A percentile compares a stretch with the other conserved stretches of the same genome.
Conservation (phyloP, 2,329 filamentous ascomycete species). For the Nemania serpens region DNA sequence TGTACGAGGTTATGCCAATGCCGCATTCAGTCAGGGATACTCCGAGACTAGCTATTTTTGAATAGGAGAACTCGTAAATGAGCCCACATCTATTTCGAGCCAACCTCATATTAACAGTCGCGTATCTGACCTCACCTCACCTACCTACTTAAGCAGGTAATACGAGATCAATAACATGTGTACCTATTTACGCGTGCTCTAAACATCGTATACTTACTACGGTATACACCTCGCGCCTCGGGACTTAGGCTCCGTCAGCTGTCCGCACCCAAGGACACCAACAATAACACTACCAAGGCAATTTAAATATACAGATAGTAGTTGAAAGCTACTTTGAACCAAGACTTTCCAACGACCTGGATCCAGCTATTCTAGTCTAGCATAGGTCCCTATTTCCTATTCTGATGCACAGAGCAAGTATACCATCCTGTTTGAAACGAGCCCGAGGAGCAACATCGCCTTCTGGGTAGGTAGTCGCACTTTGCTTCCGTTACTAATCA, state of each 20-base stretch:
- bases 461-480: background rate
- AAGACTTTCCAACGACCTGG: too few species aligned
- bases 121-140: slow-evolving; percentile 14
- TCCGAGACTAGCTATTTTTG: slow-evolving; percentile 20
- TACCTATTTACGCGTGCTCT: background rate
- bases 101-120: slow-evolving; percentile 2
- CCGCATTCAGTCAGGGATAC: slow-evolving; percentile 6
- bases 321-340: too few species aligned
- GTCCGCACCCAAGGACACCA: background rate
- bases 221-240: background rate
- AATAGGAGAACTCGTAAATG: slow-evolving; percentile 21
- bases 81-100: slow-evolving; percentile 26
- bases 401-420: too few species aligned
- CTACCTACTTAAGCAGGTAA: background rate
- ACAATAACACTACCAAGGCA: background rate
- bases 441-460: background rate
- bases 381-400: background rate
- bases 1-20: slow-evolving; percentile 14
- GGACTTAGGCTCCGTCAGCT: background rate
- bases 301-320: background rate
- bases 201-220: background rate
- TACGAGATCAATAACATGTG: background rate
- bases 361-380: background rate
- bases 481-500: slow-evolving; percentile 6
- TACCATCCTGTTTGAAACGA: background rate